Conservation (phyloP, 148 eudicot species). For the Spergularia marina region DNA sequence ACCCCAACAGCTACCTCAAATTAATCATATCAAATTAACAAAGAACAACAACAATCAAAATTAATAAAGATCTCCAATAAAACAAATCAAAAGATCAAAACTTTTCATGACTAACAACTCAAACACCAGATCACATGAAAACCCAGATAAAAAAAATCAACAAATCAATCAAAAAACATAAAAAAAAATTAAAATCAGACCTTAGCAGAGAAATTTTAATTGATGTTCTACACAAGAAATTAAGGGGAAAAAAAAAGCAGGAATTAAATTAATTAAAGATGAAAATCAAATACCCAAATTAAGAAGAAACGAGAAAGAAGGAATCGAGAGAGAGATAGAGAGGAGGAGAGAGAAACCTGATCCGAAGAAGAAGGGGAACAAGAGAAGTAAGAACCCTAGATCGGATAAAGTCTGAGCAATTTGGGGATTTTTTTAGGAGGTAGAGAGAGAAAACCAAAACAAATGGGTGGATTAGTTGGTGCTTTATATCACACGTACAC, state of each 20-base stretch:
- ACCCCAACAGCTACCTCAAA: not conserved
- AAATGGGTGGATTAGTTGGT: not conserved
- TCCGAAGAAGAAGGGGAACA: slow-evolving; percentile 35
- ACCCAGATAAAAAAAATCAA: slow-evolving; percentile 15
- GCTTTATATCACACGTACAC: not conserved
- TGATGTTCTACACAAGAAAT: not conserved
- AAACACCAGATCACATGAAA: not conserved
- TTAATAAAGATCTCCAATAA: not conserved
- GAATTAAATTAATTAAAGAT: not conserved
- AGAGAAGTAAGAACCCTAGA: slow-evolving; percentile 32
- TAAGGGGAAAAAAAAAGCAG: not conserved
- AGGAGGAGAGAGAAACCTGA: slow-evolving; percentile 39
- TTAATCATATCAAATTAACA: too few species aligned
- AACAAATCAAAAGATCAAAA: slow-evolving; percentile 18
- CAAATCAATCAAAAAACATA: not conserved
- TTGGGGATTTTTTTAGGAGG: not conserved
- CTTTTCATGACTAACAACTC: not conserved
- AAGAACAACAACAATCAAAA: not conserved
- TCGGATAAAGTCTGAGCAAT: slow-evolving; percentile 29
- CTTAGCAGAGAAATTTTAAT: slow-evolving; percentile 12
- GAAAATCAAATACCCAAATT: not conserved
- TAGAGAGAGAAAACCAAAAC: not conserved
- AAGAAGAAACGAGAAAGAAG: not conserved
- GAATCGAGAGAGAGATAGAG: not conserved
- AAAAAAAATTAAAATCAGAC: not conserved